Evolutionary conservation across 2,329 filamentous ascomycete genomes (phyloP).

Genomic region (Botrytis cinerea): DNA sequence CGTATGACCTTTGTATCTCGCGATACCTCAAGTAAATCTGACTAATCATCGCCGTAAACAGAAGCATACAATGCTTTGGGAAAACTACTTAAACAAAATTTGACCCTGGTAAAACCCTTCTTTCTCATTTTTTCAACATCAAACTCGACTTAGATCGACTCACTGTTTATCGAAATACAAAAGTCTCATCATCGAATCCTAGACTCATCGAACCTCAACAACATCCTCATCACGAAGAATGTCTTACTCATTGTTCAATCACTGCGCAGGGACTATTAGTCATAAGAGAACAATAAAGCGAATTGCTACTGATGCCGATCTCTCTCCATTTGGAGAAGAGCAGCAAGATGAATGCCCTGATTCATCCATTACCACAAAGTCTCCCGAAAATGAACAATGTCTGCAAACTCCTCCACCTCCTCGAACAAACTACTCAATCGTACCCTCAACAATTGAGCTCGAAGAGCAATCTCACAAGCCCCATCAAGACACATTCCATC

Average conservation of each 20-base stretch:
- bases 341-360: neutral
- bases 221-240: neutral
- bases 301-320: accelerated
- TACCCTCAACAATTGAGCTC: neutral
- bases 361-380: too few relatives aligned
- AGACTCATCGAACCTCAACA: neutral
- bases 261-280: neutral
- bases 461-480: neutral
- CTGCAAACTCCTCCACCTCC: neutral
- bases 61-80: too few relatives aligned
- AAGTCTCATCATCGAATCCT: neutral
- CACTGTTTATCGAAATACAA: neutral
- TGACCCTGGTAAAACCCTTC: neutral
- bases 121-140: neutral
- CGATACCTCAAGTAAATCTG: too few relatives aligned
- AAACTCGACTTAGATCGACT: neutral
- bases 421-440: neutral
- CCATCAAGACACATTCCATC: neutral
- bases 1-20: neutral
- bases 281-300: neutral
- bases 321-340: neutral
- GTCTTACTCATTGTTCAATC: neutral
- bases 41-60: neutral
- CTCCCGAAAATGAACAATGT: neutral
- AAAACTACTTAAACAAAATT: neutral